Percentiles rank a stretch among this genome's conserved stretches.
phyloP scores from a whole-genome alignment of 345 rosid genomes.

The Turnera subulata region DNA sequence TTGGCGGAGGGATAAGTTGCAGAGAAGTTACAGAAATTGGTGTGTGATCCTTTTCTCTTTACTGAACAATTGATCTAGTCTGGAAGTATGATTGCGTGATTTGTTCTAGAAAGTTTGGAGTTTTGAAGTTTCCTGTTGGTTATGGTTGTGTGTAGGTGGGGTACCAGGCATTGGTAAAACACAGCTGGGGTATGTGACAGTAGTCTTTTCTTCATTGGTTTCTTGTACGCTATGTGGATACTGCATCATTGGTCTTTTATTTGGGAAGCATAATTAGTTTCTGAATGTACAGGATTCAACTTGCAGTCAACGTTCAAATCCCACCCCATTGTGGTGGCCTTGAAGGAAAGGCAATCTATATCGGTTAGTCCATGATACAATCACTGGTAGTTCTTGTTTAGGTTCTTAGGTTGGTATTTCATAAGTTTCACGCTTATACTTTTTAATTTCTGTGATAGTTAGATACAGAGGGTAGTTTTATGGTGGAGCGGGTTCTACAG shows the following conservation, averaged over 20 bases:
- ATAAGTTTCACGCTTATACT: constrained; percentile 3
- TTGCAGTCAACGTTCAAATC: constrained; percentile 90
- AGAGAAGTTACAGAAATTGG: constrained; percentile 89
- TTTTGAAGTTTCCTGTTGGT: background rate
- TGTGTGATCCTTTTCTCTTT: background rate
- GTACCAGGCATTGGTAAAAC: constrained; percentile 95
- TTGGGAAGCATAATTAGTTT: constrained; percentile 13
- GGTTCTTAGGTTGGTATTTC: background rate
- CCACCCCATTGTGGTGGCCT: constrained; percentile 80
- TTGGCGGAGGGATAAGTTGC: constrained; percentile 89
- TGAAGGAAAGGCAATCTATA: constrained; percentile 85
- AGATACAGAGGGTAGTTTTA: constrained; percentile 98
- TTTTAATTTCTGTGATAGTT: constrained; percentile 13
- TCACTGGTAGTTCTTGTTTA: background rate
- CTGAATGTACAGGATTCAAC: constrained; percentile 65
- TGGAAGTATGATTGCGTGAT: too few relatives aligned
- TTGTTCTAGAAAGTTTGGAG: too few relatives aligned
- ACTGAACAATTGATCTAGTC: too few relatives aligned
- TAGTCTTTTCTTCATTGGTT: constrained; percentile 18
- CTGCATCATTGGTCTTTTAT: background rate
- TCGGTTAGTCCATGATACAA: constrained; percentile 39
- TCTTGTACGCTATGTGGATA: background rate
- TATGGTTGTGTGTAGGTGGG: constrained; percentile 15
- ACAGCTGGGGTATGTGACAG: constrained; percentile 66
- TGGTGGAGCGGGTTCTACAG: constrained; percentile 89